phyloP scores from a whole-genome alignment of 139 green algal genomes.

The Microglena sp. region DNA sequence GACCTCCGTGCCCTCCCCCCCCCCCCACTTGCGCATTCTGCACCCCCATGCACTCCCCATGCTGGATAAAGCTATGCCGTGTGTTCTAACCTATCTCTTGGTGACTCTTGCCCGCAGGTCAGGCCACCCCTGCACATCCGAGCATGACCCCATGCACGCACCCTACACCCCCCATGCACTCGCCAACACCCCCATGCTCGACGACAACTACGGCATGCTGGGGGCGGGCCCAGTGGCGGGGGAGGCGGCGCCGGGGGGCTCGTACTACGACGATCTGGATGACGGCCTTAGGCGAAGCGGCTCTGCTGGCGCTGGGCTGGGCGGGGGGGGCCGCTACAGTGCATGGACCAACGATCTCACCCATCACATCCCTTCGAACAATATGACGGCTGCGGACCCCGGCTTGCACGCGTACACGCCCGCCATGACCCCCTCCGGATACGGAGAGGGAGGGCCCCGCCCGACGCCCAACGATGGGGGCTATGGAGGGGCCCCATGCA shows the following conservation, averaged over 20 bases:
- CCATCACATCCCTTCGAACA: too few relatives aligned
- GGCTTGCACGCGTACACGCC: constrained; percentile 18
- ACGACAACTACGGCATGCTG: constrained; percentile 21
- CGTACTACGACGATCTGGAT: background rate
- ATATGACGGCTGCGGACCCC: constrained; percentile 17
- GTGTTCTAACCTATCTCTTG: too few relatives aligned
- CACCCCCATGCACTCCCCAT: too few relatives aligned
- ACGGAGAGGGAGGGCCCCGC: constrained; percentile 6
- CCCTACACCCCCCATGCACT: constrained; percentile 30
- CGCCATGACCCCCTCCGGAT: constrained; percentile 21
- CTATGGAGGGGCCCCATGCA: background rate
- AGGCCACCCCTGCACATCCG: constrained; percentile 45
- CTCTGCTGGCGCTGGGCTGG: too few relatives aligned
- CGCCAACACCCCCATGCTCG: constrained; percentile 13
- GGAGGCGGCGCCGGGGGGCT: background rate
- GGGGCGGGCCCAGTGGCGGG: background rate
- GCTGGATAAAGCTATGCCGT: too few relatives aligned
- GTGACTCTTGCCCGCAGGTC: too few relatives aligned
- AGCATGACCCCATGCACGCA: constrained; percentile 44
- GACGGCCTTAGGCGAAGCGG: too few relatives aligned
- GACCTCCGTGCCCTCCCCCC: background rate
- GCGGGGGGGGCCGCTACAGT: too few relatives aligned
- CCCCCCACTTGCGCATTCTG: background rate
- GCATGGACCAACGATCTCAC: too few relatives aligned
- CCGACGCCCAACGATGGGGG: constrained; percentile 12